These are phyloP conservation scores for Candida verbasci DNA, from an alignment of 805 yeast species.

Conservation along the genomic window DNA sequence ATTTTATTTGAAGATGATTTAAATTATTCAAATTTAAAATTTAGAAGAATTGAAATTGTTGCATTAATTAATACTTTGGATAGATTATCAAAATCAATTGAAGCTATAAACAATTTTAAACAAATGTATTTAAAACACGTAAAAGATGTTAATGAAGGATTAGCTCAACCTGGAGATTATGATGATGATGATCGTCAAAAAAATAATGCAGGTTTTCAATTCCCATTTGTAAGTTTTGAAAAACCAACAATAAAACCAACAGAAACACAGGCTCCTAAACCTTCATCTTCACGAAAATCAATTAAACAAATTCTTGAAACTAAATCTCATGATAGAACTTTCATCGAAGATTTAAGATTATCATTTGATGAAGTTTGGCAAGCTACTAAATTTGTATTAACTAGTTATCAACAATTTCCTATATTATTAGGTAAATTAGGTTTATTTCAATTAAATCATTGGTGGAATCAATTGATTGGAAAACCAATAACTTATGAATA, in stretches of 20 bases:
- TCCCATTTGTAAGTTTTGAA: constrained; percentile 27
- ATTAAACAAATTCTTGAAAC: constrained; percentile 4
- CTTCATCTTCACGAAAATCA: background rate
- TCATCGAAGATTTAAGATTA: constrained; percentile 42
- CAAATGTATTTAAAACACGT: constrained; percentile 42
- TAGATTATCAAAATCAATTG: constrained; percentile 79
- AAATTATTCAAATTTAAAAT: constrained; percentile 49
- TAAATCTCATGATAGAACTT: constrained; percentile 9
- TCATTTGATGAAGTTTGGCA: constrained; percentile 50
- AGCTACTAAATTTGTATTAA: constrained; percentile 61
- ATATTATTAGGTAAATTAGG: constrained; percentile 47
- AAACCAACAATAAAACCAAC: background rate
- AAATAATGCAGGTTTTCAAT: constrained; percentile 27
- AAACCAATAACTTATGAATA: constrained; percentile 20
- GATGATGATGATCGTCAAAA: constrained; percentile 22
- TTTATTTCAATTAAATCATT: constrained; percentile 45
- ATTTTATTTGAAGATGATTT: constrained; percentile 62
- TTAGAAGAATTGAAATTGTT: constrained; percentile 79
- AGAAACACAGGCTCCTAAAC: background rate
- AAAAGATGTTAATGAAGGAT: constrained; percentile 36
- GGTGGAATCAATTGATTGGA: constrained; percentile 81
- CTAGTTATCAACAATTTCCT: constrained; percentile 71
- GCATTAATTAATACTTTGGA: constrained; percentile 91
- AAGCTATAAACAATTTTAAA: constrained; percentile 70
- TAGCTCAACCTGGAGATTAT: constrained; percentile 37